Evolutionary conservation across 805 yeast genomes (phyloP).

Genomic region (Nakazawaea anatomiae): DNA sequence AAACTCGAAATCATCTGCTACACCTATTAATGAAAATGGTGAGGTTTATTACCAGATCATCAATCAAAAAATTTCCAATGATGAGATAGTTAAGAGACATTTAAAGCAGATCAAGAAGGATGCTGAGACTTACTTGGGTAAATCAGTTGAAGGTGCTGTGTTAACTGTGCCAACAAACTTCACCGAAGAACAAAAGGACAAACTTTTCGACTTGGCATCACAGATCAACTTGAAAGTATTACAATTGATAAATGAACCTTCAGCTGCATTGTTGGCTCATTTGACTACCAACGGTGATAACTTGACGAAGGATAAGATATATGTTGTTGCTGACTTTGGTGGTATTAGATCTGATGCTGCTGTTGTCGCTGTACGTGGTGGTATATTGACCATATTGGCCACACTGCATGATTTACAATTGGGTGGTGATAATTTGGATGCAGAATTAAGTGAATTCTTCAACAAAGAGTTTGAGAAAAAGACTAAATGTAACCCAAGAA

Average conservation of each 20-base stretch:
- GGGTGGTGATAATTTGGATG: slow-evolving; percentile 88
- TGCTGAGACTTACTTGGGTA: slow-evolving; percentile 90
- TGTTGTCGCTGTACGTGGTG: slow-evolving; percentile 88
- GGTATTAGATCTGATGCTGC: slow-evolving; percentile 96
- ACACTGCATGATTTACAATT: slow-evolving; percentile 76
- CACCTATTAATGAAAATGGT: slow-evolving; percentile 59
- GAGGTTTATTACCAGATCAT: slow-evolving; percentile 60
- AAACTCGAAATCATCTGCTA: slow-evolving; percentile 60
- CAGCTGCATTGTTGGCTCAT: slow-evolving; percentile 86
- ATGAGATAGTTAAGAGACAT: slow-evolving; percentile 80
- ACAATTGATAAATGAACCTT: slow-evolving; percentile 89
- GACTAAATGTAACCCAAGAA: slow-evolving; percentile 72
- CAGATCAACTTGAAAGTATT: slow-evolving; percentile 73
- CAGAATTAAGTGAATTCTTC: slow-evolving; percentile 70
- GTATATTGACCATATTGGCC: slow-evolving; percentile 82
- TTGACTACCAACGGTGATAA: slow-evolving; percentile 42
- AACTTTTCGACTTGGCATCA: slow-evolving; percentile 53
- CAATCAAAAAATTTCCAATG: slow-evolving; percentile 56
- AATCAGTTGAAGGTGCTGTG: slow-evolving; percentile 73
- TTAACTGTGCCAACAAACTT: slow-evolving; percentile 89
- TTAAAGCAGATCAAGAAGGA: slow-evolving; percentile 75
- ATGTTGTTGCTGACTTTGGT: slow-evolving; percentile 95
- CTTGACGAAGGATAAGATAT: slow-evolving; percentile 59
- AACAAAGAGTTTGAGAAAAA: slow-evolving; percentile 94
- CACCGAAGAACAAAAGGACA: slow-evolving; percentile 63